phyloP scores from a whole-genome alignment of 2,329 filamentous ascomycete genomes.

The Dactylellina cionopaga region DNA sequence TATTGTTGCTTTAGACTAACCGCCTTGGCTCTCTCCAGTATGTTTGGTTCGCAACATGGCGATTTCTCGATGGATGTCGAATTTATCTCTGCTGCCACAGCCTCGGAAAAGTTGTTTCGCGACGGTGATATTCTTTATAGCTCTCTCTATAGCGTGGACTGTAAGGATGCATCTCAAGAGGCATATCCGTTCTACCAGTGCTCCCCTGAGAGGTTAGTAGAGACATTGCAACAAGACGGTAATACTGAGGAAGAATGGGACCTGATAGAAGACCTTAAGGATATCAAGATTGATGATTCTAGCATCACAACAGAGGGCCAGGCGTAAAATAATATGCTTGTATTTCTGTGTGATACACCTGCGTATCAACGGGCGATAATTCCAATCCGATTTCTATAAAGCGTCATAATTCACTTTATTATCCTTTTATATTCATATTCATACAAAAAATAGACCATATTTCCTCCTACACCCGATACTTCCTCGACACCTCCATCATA shows the following conservation, averaged over 20 bases:
- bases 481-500: neutral
- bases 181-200: conserved; percentile 1
- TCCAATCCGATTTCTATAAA: too few species aligned
- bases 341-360: too few species aligned
- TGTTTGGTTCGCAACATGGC: conserved; percentile 42
- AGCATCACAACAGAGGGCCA: neutral
- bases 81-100: conserved; percentile 3
- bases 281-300: neutral
- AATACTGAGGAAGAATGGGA: neutral
- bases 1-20: neutral
- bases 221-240: neutral
- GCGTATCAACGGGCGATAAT: too few species aligned
- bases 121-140: neutral
- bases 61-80: conserved; percentile 27
- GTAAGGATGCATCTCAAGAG: neutral
- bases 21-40: neutral
- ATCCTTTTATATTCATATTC: neutral
- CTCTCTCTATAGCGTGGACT: neutral
- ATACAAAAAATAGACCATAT: too few species aligned
- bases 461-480: neutral
- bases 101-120: neutral
- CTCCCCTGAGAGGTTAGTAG: neutral
- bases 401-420: too few species aligned
- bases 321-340: neutral
- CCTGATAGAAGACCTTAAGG: conserved; percentile 12